Conservation (phyloP, 129 eudicot species). For the Solidago caesia region DNA sequence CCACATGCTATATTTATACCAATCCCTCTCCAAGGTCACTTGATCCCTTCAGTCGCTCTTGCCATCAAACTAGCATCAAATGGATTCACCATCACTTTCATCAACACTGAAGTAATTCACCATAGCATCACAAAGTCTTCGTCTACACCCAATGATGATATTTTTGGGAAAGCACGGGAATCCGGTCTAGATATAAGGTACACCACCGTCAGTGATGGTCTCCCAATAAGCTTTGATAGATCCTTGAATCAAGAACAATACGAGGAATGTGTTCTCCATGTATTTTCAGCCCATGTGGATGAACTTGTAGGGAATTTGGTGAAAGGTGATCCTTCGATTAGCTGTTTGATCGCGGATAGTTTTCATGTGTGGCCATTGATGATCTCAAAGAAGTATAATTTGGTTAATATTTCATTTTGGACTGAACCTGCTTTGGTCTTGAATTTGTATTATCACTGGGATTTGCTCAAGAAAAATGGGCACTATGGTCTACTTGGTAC, state of each 20-base stretch:
- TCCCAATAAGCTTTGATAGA: slow-evolving; percentile 60
- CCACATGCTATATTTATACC: slow-evolving; percentile 71
- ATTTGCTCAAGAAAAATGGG: slow-evolving; percentile 57
- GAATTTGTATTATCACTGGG: slow-evolving; percentile 56
- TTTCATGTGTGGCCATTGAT: slow-evolving; percentile 57
- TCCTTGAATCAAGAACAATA: slow-evolving; percentile 57
- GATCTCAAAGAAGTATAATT: slow-evolving; percentile 48
- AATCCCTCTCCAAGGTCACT: slow-evolving; percentile 71
- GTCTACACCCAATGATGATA: slow-evolving; percentile 27
- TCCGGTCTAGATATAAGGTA: slow-evolving; percentile 62
- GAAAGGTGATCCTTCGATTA: slow-evolving; percentile 33
- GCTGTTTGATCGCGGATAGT: slow-evolving; percentile 59
- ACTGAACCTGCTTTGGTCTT: slow-evolving; percentile 67
- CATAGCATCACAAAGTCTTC: slow-evolving; percentile 43
- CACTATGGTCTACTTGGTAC: slow-evolving; percentile 55
- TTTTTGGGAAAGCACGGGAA: slow-evolving; percentile 45
- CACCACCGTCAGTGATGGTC: slow-evolving; percentile 58
- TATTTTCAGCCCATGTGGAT: slow-evolving; percentile 58
- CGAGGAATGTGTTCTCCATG: slow-evolving; percentile 48
- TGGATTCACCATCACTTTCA: slow-evolving; percentile 68
- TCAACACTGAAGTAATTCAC: slow-evolving; percentile 65
- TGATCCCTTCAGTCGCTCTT: slow-evolving; percentile 57
- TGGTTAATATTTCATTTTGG: slow-evolving; percentile 66
- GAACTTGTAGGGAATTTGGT: slow-evolving; percentile 45
- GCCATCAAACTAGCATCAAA: slow-evolving; percentile 70